phyloP scores from a whole-genome alignment of 352 stramenopile genomes.

The Thraustotheca clavata region DNA sequence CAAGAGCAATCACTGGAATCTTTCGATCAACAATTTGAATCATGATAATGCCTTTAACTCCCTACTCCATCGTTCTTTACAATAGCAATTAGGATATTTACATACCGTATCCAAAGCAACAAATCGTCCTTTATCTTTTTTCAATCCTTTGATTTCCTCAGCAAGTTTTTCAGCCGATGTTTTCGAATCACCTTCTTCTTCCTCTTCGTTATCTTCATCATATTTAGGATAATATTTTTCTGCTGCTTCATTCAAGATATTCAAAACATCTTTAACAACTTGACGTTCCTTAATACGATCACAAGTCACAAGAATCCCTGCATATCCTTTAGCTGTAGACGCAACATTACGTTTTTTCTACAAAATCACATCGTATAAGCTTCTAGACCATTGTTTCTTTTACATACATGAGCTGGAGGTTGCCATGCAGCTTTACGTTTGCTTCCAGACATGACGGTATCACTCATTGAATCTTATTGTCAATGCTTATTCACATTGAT shows the following conservation, averaged over 20 bases:
- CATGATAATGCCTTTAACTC: constrained; percentile 60
- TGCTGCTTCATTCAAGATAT: constrained; percentile 59
- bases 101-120: constrained; percentile 48
- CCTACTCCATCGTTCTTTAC: constrained; percentile 21
- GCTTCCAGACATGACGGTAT: not conserved
- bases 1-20: constrained; percentile 29
- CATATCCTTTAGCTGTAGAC: constrained; percentile 46
- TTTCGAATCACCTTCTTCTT: constrained; percentile 23
- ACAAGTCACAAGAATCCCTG: constrained; percentile 59
- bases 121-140: constrained; percentile 57
- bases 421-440: constrained; percentile 17
- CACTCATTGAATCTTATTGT: no score
- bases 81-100: not conserved
- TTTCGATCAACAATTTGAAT: constrained; percentile 49
- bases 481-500: not conserved
- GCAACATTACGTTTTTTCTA: constrained; percentile 62
- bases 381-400: not conserved
- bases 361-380: not conserved
- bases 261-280: constrained; percentile 58
- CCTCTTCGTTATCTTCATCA: constrained; percentile 22
- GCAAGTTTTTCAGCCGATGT: constrained; percentile 59
- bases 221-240: constrained; percentile 44
- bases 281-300: constrained; percentile 71
- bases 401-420: constrained; percentile 2
- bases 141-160: constrained; percentile 54